Percentiles rank a stretch among this genome's conserved stretches.
These are phyloP conservation scores for Flaveria bidentis DNA, from an alignment of 129 eudicot genomes.

Conservation along the genomic window DNA sequence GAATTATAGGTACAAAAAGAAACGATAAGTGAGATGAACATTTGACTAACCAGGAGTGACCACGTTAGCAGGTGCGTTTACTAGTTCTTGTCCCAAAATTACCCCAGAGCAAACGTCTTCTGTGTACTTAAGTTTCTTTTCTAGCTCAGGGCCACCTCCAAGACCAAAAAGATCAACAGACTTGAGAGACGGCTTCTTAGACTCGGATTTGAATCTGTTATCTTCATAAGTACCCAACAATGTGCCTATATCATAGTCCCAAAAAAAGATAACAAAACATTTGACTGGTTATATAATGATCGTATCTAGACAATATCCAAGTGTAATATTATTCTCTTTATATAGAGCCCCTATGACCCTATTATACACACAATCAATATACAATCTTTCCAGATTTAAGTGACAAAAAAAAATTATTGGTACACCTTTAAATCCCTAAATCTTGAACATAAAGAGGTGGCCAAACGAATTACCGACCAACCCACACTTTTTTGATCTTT, in stretches of 20 bases:
- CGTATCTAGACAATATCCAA: too few species aligned
- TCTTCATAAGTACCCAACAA: constrained; percentile 83
- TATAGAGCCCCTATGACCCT: too few species aligned
- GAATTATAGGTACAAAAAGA: background rate
- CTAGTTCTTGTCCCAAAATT: constrained; percentile 83
- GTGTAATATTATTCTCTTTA: too few species aligned
- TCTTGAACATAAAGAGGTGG: background rate
- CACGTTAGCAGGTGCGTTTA: constrained; percentile 94
- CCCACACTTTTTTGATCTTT: background rate
- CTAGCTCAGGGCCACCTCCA: constrained; percentile 85
- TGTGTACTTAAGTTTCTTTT: constrained; percentile 70
- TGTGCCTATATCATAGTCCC: constrained; percentile 47
- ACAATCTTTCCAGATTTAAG: too few species aligned
- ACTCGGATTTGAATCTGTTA: constrained; percentile 83
- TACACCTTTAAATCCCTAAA: background rate
- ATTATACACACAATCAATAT: too few species aligned
- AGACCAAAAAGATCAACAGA: constrained; percentile 87
- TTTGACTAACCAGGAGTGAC: constrained; percentile 82
- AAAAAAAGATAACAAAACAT: background rate
- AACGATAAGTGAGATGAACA: background rate
- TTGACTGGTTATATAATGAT: background rate
- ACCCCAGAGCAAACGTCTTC: constrained; percentile 74
- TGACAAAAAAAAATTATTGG: background rate
- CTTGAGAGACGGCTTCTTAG: constrained; percentile 64
- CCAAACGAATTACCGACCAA: background rate